Percentiles rank a stretch among this genome's conserved stretches.
phyloP scores from a whole-genome alignment of 129 eudicot species.

The Chrysanthemum lavandulifolium region DNA sequence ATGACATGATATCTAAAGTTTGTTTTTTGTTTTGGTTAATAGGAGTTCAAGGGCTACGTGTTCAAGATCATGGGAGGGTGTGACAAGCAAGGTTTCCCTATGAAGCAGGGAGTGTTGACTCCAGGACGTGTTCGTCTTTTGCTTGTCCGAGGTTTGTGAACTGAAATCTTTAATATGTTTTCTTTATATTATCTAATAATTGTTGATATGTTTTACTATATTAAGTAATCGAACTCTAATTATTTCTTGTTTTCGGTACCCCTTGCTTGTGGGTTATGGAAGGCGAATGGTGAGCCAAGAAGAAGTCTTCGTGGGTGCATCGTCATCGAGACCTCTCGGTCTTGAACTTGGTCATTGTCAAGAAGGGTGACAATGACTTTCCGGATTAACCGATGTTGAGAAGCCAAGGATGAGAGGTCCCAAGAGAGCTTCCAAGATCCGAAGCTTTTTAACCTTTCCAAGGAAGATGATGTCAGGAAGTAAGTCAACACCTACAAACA shows the following conservation, averaged over 20 bases:
- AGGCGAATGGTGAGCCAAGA: constrained; percentile 79
- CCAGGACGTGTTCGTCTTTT: constrained; percentile 91
- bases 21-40: no score
- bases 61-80: no score
- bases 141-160: constrained; percentile 51
- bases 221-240: background rate
- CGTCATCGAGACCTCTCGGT: constrained; percentile 77
- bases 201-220: background rate
- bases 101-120: constrained; percentile 89
- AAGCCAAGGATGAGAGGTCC: constrained; percentile 95
- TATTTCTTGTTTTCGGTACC: constrained; percentile 38
- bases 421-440: constrained; percentile 83
- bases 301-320: constrained; percentile 91
- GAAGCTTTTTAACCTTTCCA: constrained; percentile 80
- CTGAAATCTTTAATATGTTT: background rate
- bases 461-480: constrained; percentile 88
- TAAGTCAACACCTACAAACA: constrained; percentile 87
- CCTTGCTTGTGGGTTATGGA: constrained; percentile 80
- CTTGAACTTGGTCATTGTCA: constrained; percentile 75
- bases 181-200: background rate
- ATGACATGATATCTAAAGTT: no score
- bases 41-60: no score
- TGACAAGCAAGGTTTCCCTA: constrained; percentile 73
- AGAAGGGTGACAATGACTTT: constrained; percentile 78
- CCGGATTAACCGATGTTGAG: constrained; percentile 86